Conservation (phyloP, 106 monocot species). For the Platanthera zijinensis region DNA sequence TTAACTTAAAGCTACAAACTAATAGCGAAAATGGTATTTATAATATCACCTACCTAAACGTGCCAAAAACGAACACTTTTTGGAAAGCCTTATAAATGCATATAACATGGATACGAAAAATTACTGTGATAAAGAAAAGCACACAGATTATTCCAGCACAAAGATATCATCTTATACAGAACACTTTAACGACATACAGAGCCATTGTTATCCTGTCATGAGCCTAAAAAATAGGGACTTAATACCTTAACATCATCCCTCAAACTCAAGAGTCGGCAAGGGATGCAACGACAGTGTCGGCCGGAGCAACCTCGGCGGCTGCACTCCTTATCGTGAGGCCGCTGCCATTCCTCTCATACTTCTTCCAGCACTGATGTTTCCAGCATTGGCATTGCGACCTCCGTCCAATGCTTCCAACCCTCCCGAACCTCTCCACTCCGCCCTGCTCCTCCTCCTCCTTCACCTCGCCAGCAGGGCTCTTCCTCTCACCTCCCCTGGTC, state of each 20-base stretch:
- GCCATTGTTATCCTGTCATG: too few species aligned
- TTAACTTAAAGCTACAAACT: too few species aligned
- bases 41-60: too few species aligned
- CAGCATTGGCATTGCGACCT: conserved; percentile 28
- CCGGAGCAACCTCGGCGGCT: background rate
- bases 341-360: conserved; percentile 20
- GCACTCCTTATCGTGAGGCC: background rate
- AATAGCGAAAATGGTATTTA: too few species aligned
- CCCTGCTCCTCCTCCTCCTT: background rate
- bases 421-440: conserved; percentile 27
- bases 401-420: conserved; percentile 22
- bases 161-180: too few species aligned
- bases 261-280: background rate
- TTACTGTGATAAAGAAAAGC: too few species aligned
- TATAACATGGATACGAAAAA: too few species aligned
- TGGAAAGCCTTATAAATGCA: too few species aligned
- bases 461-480: conserved; percentile 8
- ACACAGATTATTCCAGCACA: too few species aligned
- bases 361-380: conserved; percentile 65
- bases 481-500: conserved; percentile 11
- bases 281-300: background rate
- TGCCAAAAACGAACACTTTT: too few species aligned
- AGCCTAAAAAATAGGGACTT: too few species aligned
- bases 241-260: background rate
- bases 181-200: too few species aligned